Evolutionary conservation across 192 early-diverging fungal species (phyloP).

Genomic region (Linderina pennispora): DNA sequence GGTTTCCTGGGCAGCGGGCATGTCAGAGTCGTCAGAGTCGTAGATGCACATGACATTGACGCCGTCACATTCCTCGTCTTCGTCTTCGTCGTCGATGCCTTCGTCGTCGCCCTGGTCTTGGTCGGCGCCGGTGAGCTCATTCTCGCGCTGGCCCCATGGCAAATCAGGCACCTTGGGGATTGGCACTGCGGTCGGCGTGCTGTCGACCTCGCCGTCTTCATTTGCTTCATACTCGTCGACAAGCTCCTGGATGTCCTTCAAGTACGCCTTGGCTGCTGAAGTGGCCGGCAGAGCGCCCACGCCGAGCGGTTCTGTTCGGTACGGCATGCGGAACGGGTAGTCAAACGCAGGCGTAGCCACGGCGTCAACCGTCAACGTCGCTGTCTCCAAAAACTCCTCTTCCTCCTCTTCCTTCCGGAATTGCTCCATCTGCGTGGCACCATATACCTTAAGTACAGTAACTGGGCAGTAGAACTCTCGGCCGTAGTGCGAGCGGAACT

Average conservation of each 20-base stretch:
- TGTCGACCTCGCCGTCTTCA: conserved; percentile 9
- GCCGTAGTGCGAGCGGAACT: conserved; percentile 86
- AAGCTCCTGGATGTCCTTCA: conserved; percentile 36
- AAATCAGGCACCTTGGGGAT: conserved; percentile 37
- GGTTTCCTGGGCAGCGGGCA: background rate
- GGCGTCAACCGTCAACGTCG: conserved; percentile 28
- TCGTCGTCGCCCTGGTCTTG: conserved; percentile 13
- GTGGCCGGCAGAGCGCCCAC: conserved; percentile 18
- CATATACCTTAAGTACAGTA: conserved; percentile 79
- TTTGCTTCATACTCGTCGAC: conserved; percentile 24
- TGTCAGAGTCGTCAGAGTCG: background rate
- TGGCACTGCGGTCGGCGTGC: conserved; percentile 1
- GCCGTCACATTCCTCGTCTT: conserved; percentile 1
- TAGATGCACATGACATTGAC: background rate
- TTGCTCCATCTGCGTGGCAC: conserved; percentile 89
- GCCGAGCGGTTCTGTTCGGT: conserved; percentile 17
- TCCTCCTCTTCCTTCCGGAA: conserved; percentile 57
- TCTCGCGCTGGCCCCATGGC: conserved; percentile 22
- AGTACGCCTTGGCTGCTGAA: conserved; percentile 31
- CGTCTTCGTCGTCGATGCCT: conserved; percentile 32
- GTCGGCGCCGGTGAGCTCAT: background rate
- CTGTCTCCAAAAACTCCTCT: conserved; percentile 30
- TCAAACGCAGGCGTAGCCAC: conserved; percentile 16
- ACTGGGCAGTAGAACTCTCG: conserved; percentile 92
- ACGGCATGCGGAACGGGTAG: conserved; percentile 23